Evolutionary conservation across 2,329 filamentous ascomycete genomes (phyloP).

Genomic region (Emergomyces pasteurianus): DNA sequence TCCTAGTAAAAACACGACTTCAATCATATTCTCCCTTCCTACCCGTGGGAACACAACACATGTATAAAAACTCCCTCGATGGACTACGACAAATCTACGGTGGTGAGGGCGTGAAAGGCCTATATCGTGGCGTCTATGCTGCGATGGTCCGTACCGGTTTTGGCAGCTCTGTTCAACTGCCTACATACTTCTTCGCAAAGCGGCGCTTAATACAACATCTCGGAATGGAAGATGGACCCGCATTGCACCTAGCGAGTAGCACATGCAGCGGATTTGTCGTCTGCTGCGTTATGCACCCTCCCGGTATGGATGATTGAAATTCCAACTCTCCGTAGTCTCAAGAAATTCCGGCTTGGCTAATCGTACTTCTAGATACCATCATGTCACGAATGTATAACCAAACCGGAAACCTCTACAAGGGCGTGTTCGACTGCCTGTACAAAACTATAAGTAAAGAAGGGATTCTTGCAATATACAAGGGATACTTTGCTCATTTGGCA

Average conservation of each 20-base stretch:
- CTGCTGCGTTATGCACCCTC: slow-evolving; percentile 95
- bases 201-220: slow-evolving; percentile 67
- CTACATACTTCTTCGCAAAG: slow-evolving; percentile 98
- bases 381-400: slow-evolving; percentile 99
- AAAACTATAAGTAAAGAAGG: slow-evolving; percentile 91
- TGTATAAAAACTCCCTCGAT: slow-evolving; percentile 75
- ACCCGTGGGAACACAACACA: slow-evolving; percentile 93
- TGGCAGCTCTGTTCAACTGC: slow-evolving; percentile 88
- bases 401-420: slow-evolving; percentile 89
- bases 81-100: slow-evolving; percentile 69
- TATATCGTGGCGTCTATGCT: slow-evolving; percentile 83
- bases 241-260: slow-evolving; percentile 78
- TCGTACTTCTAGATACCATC: slow-evolving; percentile 58
- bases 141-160: slow-evolving; percentile 96
- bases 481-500: slow-evolving; percentile 87
- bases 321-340: background rate
- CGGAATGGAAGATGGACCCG: slow-evolving; percentile 81
- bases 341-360: slow-evolving; percentile 3
- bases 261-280: slow-evolving; percentile 89
- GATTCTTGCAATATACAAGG: slow-evolving; percentile 89
- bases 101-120: slow-evolving; percentile 62
- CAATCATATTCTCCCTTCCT: slow-evolving; percentile 89
- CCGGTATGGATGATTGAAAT: slow-evolving; percentile 45
- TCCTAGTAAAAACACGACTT: slow-evolving; percentile 90
- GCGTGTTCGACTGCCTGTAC: slow-evolving; percentile 80